phyloP scores from a whole-genome alignment of 2,329 filamentous ascomycete genomes.

The Sclerotinia sclerotiorum region DNA sequence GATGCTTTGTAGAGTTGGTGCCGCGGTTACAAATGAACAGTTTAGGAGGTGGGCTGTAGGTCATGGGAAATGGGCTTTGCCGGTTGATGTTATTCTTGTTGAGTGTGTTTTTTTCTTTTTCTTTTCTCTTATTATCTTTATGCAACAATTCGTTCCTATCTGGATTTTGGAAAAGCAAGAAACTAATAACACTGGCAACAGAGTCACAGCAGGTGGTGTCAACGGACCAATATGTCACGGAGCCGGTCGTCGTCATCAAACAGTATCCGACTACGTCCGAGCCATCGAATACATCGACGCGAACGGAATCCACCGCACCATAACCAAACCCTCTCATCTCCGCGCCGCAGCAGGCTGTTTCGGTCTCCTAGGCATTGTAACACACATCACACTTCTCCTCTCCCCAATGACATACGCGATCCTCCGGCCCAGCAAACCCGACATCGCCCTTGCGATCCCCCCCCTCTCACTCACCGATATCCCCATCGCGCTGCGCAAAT shows the following conservation, averaged over 20 bases:
- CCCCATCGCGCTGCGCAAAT: constrained; percentile 43
- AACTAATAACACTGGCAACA: constrained; percentile 23
- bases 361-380: constrained; percentile 50
- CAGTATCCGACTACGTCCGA: constrained; percentile 48
- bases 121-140: not conserved
- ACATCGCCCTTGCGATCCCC: constrained; percentile 47
- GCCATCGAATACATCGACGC: constrained; percentile 50
- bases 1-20: constrained; percentile 45
- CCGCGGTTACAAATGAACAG: constrained; percentile 48
- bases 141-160: not conserved
- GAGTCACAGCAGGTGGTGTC: constrained; percentile 48
- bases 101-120: constrained; percentile 37
- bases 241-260: constrained; percentile 46
- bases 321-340: constrained; percentile 44
- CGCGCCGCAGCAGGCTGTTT: constrained; percentile 48
- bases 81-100: constrained; percentile 49
- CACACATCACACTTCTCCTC: constrained; percentile 50
- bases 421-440: constrained; percentile 47
- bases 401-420: constrained; percentile 50
- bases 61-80: constrained; percentile 45
- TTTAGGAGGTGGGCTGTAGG: constrained; percentile 48
- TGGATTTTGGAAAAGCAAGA: not conserved
- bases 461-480: constrained; percentile 44
- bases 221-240: constrained; percentile 51
- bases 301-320: constrained; percentile 45